Percentiles rank a stretch among this genome's conserved stretches.
Evolutionary conservation across 441 rosid genomes (phyloP).

Genomic region (Populus hybrid): DNA sequence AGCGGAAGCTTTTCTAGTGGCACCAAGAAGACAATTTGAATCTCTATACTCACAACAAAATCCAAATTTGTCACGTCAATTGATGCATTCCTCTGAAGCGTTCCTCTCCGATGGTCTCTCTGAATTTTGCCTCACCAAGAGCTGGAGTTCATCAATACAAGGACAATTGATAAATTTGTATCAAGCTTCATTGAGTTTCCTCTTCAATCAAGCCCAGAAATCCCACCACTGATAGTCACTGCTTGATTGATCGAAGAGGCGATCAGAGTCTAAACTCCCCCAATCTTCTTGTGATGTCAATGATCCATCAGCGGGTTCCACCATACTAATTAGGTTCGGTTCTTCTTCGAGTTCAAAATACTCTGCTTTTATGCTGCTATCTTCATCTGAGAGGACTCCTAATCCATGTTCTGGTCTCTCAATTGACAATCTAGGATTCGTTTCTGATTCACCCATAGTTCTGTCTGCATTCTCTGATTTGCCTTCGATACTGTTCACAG

Average conservation of each 20-base stretch:
- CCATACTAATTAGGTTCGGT: slow-evolving; percentile 43
- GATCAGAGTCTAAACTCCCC: slow-evolving; percentile 57
- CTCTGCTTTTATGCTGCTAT: slow-evolving; percentile 47
- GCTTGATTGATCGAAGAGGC: slow-evolving; percentile 54
- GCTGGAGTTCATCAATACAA: not conserved
- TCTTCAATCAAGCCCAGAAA: slow-evolving; percentile 55
- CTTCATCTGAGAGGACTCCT: slow-evolving; percentile 42
- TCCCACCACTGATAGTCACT: slow-evolving; percentile 74
- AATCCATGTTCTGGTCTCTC: slow-evolving; percentile 33
- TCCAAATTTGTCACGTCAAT: not conserved
- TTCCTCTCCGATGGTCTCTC: not conserved
- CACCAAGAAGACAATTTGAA: slow-evolving; percentile 1
- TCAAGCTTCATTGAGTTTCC: not conserved
- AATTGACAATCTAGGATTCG: slow-evolving; percentile 26
- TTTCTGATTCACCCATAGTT: slow-evolving; percentile 34
- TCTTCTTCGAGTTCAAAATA: slow-evolving; percentile 66
- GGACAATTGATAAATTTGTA: not conserved
- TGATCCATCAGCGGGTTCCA: slow-evolving; percentile 62
- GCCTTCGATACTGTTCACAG: slow-evolving; percentile 36
- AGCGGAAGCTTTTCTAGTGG: slow-evolving; percentile 2
- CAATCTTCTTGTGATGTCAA: slow-evolving; percentile 74
- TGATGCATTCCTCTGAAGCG: not conserved
- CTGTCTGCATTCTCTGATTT: slow-evolving; percentile 46
- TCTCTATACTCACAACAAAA: not conserved
- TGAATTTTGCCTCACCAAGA: not conserved